Percentiles rank a stretch among this genome's conserved stretches.
These are phyloP conservation scores for Penicillium coffeae DNA, from an alignment of 495 filamentous ascomycete genomes.

Conservation along the genomic window DNA sequence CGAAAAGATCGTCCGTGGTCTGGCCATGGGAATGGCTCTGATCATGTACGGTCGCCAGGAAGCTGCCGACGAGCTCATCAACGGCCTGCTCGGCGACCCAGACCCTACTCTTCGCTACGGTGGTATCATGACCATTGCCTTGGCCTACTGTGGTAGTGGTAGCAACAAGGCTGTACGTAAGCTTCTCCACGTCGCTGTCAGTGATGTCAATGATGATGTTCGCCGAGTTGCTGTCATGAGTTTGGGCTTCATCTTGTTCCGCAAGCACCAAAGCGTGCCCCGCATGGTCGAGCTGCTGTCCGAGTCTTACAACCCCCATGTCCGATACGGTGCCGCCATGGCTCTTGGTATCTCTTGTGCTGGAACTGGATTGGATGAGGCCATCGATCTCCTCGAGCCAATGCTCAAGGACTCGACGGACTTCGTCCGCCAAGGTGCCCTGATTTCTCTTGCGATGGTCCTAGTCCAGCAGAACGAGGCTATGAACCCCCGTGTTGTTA, in stretches of 20 bases:
- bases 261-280: slow-evolving; percentile 94
- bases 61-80: slow-evolving; percentile 88
- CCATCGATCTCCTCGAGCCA: slow-evolving; percentile 93
- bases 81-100: slow-evolving; percentile 86
- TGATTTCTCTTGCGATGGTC: slow-evolving; percentile 95
- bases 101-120: slow-evolving; percentile 94
- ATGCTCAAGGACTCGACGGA: slow-evolving; percentile 99
- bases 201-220: slow-evolving; percentile 98
- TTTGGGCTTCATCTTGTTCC: slow-evolving; percentile 96
- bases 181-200: slow-evolving; percentile 95
- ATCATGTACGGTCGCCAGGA: slow-evolving; percentile 98
- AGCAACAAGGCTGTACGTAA: slow-evolving; percentile 99
- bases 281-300: slow-evolving; percentile 98
- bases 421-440: slow-evolving; percentile 96
- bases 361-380: slow-evolving; percentile 93
- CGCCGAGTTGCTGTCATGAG: slow-evolving; percentile 96
- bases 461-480: slow-evolving; percentile 95
- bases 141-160: slow-evolving; percentile 94
- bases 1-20: slow-evolving; percentile 96
- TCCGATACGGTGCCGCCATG: slow-evolving; percentile 97
- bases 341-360: slow-evolving; percentile 97
- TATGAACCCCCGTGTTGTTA: slow-evolving; percentile 86
- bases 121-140: slow-evolving; percentile 96
- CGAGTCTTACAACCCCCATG: slow-evolving; percentile 98
- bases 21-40: slow-evolving; percentile 93